phyloP scores from a whole-genome alignment of 208 protist species.

The Trichomonas tenax region DNA sequence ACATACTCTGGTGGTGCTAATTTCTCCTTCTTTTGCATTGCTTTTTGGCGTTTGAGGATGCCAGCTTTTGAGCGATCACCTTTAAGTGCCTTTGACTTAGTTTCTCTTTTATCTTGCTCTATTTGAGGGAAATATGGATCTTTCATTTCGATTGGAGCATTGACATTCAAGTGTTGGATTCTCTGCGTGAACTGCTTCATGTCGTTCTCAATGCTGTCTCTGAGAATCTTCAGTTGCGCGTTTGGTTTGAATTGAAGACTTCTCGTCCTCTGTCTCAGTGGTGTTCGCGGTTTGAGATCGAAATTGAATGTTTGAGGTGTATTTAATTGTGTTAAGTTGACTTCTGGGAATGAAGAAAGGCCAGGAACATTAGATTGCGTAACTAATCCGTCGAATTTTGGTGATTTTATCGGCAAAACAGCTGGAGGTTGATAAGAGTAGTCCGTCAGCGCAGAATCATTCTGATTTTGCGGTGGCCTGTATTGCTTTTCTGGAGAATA shows the following conservation, averaged over 20 bases:
- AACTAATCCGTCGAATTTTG: not conserved
- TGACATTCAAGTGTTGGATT: not conserved
- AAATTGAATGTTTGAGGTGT: not conserved
- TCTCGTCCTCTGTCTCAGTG: not conserved
- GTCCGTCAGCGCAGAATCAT: not conserved
- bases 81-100: not conserved
- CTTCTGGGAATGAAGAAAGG: not conserved
- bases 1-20: not conserved
- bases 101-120: not conserved
- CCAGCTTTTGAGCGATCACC: not conserved
- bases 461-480: not conserved
- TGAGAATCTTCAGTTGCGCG: not conserved
- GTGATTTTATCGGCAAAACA: not conserved
- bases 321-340: not conserved
- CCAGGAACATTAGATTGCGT: not conserved
- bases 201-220: not conserved
- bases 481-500: not conserved
- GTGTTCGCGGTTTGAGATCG: not conserved
- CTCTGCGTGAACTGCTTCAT: not conserved
- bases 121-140: not conserved
- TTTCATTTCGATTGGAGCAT: not conserved
- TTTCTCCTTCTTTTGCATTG: not conserved
- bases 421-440: not conserved
- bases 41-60: not conserved
- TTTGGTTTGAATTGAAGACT: not conserved